Conservation (phyloP, 2,329 filamentous ascomycete species). For the Blastomyces gilchristii region DNA sequence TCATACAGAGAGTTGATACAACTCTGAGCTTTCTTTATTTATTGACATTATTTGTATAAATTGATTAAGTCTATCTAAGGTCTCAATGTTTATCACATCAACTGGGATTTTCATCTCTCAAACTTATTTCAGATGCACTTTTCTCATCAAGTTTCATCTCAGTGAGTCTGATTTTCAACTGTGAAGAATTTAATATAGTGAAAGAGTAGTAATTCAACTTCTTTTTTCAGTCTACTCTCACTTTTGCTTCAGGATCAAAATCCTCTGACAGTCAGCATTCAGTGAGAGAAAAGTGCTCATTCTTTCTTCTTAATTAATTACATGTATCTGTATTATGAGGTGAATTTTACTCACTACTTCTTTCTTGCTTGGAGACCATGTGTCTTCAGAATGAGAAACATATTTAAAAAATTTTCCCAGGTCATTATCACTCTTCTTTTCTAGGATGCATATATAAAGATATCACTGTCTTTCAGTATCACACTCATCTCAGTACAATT, state of each 20-base stretch:
- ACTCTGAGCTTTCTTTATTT: background rate
- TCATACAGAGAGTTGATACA: background rate
- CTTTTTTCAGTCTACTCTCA: background rate
- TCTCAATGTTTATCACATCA: background rate
- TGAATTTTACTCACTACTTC: constrained; percentile 1
- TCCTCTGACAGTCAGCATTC: background rate
- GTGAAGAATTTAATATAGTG: background rate
- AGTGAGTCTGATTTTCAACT: background rate
- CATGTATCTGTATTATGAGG: background rate
- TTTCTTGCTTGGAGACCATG: background rate
- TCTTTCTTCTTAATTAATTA: background rate
- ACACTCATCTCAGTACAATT: background rate
- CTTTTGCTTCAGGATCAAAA: background rate
- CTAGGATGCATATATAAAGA: constrained; percentile 1
- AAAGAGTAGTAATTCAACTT: background rate
- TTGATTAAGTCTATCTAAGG: background rate
- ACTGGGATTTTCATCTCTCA: background rate
- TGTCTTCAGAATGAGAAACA: background rate
- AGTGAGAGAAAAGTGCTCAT: background rate
- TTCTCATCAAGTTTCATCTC: background rate
- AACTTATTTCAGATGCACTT: background rate
- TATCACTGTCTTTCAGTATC: background rate
- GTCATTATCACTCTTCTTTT: background rate
- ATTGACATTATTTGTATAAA: background rate
- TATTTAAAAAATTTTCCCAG: background rate